Conservation (phyloP, 2,329 filamentous ascomycete genomes). For the Fusarium sacchari region DNA sequence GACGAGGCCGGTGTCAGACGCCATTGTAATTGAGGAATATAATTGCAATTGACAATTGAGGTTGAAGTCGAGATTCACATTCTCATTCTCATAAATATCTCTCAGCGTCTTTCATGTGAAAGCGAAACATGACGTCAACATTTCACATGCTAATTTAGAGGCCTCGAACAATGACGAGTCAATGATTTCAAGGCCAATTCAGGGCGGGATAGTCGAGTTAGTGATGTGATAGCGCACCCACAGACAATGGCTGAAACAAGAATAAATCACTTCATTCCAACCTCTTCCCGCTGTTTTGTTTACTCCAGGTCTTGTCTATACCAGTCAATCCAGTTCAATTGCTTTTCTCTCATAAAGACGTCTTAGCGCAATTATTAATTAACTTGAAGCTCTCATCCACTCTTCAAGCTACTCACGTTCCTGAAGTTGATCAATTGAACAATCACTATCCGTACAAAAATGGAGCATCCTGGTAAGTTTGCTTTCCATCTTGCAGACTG, state of each 20-base stretch:
- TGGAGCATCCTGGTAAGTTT: conserved; percentile 55
- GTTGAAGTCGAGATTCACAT: neutral
- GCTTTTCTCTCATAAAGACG: neutral
- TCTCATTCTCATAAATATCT: neutral
- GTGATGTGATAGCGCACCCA: neutral
- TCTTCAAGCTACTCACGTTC: neutral
- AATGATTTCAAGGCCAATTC: conserved; percentile 19
- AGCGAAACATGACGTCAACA: conserved; percentile 42
- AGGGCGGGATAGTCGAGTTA: neutral
- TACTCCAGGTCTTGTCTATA: neutral
- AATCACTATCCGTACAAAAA: neutral
- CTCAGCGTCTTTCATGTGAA: conserved; percentile 26
- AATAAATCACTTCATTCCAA: conserved; percentile 30
- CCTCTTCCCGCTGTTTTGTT: neutral
- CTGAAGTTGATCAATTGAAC: neutral
- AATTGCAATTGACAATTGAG: neutral
- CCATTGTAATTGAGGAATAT: conserved; percentile 35
- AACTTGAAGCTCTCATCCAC: neutral
- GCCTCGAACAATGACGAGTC: conserved; percentile 24
- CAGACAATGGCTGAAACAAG: conserved; percentile 27
- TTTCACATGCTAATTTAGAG: conserved; percentile 28
- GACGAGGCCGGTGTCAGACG: conserved; percentile 45
- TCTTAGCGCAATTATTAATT: neutral
- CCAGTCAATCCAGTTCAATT: neutral
- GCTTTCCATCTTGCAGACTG: neutral